These are phyloP conservation scores for Blastobotrys niveus DNA, from an alignment of 1,139 yeast genomes.

Conservation along the genomic window DNA sequence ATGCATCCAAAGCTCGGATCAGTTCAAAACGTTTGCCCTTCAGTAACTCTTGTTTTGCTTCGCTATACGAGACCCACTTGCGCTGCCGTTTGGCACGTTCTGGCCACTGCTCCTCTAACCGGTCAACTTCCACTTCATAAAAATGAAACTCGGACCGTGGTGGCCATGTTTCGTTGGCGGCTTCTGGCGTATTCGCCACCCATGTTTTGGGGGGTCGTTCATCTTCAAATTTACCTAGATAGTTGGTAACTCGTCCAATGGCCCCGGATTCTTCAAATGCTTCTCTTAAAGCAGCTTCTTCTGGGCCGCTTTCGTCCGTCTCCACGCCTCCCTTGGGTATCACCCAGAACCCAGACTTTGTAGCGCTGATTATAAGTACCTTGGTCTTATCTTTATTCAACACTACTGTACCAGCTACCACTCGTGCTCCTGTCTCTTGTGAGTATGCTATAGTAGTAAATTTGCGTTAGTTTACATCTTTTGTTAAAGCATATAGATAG, in stretches of 20 bases:
- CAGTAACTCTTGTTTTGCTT: slow-evolving; percentile 61
- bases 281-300: slow-evolving; percentile 67
- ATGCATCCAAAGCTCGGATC: slow-evolving; percentile 54
- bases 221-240: slow-evolving; percentile 64
- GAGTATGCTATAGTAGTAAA: slow-evolving; percentile 4
- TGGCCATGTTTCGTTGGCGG: slow-evolving; percentile 36
- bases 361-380: slow-evolving; percentile 69
- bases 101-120: slow-evolving; percentile 65
- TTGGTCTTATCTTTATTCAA: slow-evolving; percentile 50
- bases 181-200: slow-evolving; percentile 39
- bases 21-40: slow-evolving; percentile 64
- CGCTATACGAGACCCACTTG: slow-evolving; percentile 68
- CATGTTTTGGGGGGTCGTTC: slow-evolving; percentile 62
- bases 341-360: slow-evolving; percentile 67
- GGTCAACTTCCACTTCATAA: slow-evolving; percentile 62
- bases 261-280: slow-evolving; percentile 99
- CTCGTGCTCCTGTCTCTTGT: slow-evolving; percentile 59
- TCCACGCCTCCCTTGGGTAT: slow-evolving; percentile 97
- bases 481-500: background rate
- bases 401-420: slow-evolving; percentile 89
- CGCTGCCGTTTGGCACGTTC: slow-evolving; percentile 57
- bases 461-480: too few species aligned
- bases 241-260: slow-evolving; percentile 50
- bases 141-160: slow-evolving; percentile 82
- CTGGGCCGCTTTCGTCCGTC: slow-evolving; percentile 55